Conservation (phyloP, 1,284 basidiomycete species). For the Tylopilus orsonianus region DNA sequence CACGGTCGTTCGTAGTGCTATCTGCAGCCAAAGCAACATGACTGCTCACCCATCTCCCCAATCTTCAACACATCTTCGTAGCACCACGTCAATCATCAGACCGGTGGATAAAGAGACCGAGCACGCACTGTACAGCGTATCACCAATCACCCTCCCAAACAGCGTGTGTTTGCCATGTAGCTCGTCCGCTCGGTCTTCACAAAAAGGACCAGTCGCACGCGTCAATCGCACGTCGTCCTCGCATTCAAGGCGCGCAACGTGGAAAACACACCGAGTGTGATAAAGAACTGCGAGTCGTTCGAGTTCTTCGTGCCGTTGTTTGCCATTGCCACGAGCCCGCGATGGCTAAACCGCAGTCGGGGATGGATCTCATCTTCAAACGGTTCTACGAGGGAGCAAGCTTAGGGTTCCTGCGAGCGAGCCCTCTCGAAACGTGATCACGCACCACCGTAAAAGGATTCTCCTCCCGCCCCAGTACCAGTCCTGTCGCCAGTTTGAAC, state of each 20-base stretch:
- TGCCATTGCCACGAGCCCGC: conserved; percentile 93
- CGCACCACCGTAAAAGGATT: conserved; percentile 87
- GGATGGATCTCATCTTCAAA: conserved; percentile 96
- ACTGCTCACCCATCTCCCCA: conserved; percentile 70
- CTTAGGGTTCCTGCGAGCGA: not conserved
- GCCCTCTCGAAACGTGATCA: not conserved
- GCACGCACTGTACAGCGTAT: conserved; percentile 83
- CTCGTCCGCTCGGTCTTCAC: conserved; percentile 82
- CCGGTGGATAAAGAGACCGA: not conserved
- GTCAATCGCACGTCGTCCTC: no score
- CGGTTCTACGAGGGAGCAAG: conserved; percentile 52
- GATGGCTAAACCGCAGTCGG: conserved; percentile 77
- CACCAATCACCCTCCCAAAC: conserved; percentile 79
- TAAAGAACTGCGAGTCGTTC: conserved; percentile 90
- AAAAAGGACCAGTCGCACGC: conserved; percentile 1
- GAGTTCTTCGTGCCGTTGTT: conserved; percentile 84
- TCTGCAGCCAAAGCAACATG: not conserved
- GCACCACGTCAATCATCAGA: conserved; percentile 2
- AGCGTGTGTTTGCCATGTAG: conserved; percentile 87
- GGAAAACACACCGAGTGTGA: conserved; percentile 71
- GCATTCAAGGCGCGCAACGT: not conserved
- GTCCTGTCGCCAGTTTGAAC: conserved; percentile 96
- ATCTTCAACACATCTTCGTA: conserved; percentile 83
- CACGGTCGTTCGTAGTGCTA: not conserved
- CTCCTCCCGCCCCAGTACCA: conserved; percentile 88